Evolutionary conservation across 305 asterid genomes (phyloP).

Genomic region (Plantago coronopus): DNA sequence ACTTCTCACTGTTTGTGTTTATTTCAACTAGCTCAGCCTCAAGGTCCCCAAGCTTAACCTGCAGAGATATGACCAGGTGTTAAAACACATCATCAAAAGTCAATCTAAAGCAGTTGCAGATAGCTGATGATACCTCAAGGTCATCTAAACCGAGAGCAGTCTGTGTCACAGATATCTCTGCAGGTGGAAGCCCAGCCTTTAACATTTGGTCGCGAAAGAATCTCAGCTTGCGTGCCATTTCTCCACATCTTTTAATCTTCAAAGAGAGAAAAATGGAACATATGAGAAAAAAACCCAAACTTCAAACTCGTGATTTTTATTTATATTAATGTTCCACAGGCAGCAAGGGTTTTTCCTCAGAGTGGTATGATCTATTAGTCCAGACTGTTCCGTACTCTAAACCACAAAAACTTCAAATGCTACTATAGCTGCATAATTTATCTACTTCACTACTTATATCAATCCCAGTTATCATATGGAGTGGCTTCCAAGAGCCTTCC

Average conservation of each 20-base stretch:
- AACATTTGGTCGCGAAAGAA: conserved; percentile 86
- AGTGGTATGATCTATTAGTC: neutral
- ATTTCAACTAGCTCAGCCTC: conserved; percentile 94
- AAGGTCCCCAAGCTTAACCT: conserved; percentile 94
- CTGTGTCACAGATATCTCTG: conserved; percentile 39
- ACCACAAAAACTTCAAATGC: neutral
- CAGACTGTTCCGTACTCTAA: neutral
- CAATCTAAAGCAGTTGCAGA: conserved; percentile 12
- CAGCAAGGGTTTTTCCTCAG: neutral
- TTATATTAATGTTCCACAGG: neutral
- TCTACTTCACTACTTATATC: too few species aligned
- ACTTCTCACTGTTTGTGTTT: conserved; percentile 82
- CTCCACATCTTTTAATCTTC: conserved; percentile 94
- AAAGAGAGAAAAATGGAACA: conserved; percentile 19
- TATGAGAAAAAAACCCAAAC: neutral
- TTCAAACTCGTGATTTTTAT: neutral
- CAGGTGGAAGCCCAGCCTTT: conserved; percentile 69
- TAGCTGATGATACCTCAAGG: conserved; percentile 64
- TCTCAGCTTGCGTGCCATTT: conserved; percentile 95
- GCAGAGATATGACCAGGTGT: conserved; percentile 22
- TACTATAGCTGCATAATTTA: neutral
- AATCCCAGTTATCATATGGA: neutral
- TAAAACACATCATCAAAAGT: conserved; percentile 11
- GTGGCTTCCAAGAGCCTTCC: neutral
- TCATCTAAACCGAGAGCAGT: conserved; percentile 60